Evolutionary conservation across 495 filamentous ascomycete species (phyloP).

Genomic region (Annulohypoxylon bovei): DNA sequence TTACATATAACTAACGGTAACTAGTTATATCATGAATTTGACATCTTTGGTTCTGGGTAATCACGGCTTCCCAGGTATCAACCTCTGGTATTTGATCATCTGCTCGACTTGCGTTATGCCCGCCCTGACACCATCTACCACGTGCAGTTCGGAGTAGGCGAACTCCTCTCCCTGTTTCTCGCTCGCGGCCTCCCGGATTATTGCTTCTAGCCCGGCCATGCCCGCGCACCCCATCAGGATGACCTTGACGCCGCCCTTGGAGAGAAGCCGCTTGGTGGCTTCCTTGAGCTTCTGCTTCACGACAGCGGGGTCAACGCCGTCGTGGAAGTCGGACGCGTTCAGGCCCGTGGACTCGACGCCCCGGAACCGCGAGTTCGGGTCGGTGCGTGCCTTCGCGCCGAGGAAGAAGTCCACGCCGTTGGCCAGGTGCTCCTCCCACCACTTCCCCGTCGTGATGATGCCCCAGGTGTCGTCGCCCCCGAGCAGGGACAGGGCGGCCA

Average conservation of each 20-base stretch:
- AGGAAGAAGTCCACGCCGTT: slow-evolving; percentile 68
- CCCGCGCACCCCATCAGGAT: slow-evolving; percentile 87
- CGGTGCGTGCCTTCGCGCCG: slow-evolving; percentile 45
- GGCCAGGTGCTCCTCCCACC: slow-evolving; percentile 79
- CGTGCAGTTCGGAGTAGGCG: slow-evolving; percentile 66
- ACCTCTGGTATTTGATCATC: slow-evolving; percentile 54
- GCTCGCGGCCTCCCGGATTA: slow-evolving; percentile 75
- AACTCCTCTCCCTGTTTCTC: slow-evolving; percentile 68
- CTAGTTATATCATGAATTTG: slow-evolving; percentile 18
- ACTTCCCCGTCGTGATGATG: slow-evolving; percentile 87
- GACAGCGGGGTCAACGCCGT: slow-evolving; percentile 66
- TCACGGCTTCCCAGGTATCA: slow-evolving; percentile 43
- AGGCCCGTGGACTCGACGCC: slow-evolving; percentile 88
- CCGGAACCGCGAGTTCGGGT: slow-evolving; percentile 62
- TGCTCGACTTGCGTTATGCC: slow-evolving; percentile 76
- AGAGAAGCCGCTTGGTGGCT: slow-evolving; percentile 72
- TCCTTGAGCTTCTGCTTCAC: slow-evolving; percentile 72
- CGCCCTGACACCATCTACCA: slow-evolving; percentile 87
- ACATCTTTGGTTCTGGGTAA: background rate
- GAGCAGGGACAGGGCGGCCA: slow-evolving; percentile 62
- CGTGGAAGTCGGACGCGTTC: slow-evolving; percentile 82
- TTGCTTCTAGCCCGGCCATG: slow-evolving; percentile 88
- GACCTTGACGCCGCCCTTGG: slow-evolving; percentile 65
- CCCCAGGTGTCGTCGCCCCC: slow-evolving; percentile 70
- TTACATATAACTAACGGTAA: slow-evolving; percentile 7